phyloP scores from a whole-genome alignment of 768 basidiomycete genomes.

The Calocybe cyanea region DNA sequence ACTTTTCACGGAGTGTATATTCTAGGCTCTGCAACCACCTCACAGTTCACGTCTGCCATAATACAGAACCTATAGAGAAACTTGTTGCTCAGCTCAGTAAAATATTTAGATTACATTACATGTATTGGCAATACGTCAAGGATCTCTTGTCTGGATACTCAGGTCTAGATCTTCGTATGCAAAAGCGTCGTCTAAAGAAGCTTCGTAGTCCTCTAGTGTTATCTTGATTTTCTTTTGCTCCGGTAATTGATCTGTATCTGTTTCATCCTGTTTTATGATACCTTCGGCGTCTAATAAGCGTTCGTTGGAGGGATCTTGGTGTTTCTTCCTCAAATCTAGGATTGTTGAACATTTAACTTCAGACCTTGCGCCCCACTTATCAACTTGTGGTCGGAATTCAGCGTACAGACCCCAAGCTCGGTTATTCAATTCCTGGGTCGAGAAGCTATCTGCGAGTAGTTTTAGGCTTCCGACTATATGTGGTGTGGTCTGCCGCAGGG shows the following conservation, averaged over 20 bases:
- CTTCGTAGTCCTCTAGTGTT: constrained; percentile 52
- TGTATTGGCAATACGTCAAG: constrained; percentile 12
- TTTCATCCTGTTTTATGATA: constrained; percentile 17
- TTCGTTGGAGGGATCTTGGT: constrained; percentile 12
- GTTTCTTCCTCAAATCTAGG: constrained; percentile 48
- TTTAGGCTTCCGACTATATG: constrained; percentile 74
- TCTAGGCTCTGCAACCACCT: constrained; percentile 82
- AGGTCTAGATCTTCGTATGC: constrained; percentile 44
- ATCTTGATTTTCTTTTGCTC: constrained; percentile 39
- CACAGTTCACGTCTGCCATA: constrained; percentile 91
- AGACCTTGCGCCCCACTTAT: constrained; percentile 82
- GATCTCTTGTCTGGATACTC: constrained; percentile 15
- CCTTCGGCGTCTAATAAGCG: constrained; percentile 8
- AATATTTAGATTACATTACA: constrained; percentile 17
- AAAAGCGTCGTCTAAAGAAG: constrained; percentile 41
- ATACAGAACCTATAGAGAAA: constrained; percentile 66
- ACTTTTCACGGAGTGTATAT: constrained; percentile 6
- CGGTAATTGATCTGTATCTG: constrained; percentile 9
- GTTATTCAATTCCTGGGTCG: constrained; percentile 53
- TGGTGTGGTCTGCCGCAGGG: constrained; percentile 77
- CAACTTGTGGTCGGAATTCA: constrained; percentile 79
- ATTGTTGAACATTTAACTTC: constrained; percentile 70
- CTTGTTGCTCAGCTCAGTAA: constrained; percentile 10
- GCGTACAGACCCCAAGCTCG: constrained; percentile 79
- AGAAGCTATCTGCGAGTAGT: constrained; percentile 60